A percentile compares a stretch with the other conserved stretches of the same genome.
Evolutionary conservation across 192 early-diverging fungal species (phyloP).

Genomic region (Podila minutissima): DNA sequence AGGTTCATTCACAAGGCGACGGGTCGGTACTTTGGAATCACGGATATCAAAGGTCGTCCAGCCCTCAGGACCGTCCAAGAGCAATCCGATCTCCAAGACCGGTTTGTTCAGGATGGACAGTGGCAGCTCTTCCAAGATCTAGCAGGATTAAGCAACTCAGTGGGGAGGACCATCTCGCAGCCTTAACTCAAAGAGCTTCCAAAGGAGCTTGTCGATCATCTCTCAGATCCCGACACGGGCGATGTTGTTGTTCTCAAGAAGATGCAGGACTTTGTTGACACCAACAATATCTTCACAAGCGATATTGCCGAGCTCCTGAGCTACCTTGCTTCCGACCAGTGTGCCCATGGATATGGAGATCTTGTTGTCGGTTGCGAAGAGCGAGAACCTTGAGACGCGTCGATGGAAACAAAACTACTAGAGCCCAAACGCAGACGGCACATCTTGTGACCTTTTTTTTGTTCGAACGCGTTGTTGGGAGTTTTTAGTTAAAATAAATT

Average conservation of each 20-base stretch:
- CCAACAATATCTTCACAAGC: background rate
- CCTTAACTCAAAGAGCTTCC: background rate
- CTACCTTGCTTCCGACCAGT: background rate
- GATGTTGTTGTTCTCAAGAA: background rate
- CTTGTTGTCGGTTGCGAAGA: conserved; percentile 2
- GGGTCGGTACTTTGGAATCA: conserved; percentile 1
- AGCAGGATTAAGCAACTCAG: background rate
- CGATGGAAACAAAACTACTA: no score
- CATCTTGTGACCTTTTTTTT: no score
- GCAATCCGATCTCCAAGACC: background rate
- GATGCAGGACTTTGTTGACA: background rate
- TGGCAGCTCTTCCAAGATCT: background rate
- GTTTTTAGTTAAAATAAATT: no score
- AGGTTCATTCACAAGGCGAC: background rate
- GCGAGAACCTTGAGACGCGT: background rate
- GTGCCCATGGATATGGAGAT: conserved; percentile 2
- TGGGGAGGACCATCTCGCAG: background rate
- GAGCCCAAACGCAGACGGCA: no score
- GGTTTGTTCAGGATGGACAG: conserved; percentile 2
- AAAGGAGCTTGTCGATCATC: background rate
- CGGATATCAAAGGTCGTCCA: background rate
- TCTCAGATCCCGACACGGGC: background rate
- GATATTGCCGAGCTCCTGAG: background rate
- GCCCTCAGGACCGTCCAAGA: background rate
- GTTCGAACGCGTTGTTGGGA: no score